Base-by-base conservation (phyloP, 2,329 filamentous ascomycete genomes). In the Helicocarpus griseus region DNA sequence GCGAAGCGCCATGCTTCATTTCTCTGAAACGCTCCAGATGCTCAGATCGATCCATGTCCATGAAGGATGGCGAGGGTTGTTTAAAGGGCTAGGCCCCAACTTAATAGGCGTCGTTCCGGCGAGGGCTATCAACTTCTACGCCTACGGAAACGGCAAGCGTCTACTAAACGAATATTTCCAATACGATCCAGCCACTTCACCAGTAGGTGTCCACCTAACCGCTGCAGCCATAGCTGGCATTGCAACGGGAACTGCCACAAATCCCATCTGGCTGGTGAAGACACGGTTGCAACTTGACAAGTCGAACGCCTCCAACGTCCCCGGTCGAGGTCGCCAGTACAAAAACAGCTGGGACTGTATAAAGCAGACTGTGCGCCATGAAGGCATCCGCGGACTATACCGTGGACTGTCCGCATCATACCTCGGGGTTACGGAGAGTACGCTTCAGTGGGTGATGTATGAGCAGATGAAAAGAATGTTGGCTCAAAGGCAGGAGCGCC, bases 201-300 rank as follows among this genome's bases (percentile, higher is more conserved):
- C 59, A 81, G 85, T 46, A 65, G 82, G 60, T 80, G 89, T 95
- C 9, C 89, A 95, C 66, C 76, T 95, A 7, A 73, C 80, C 44
- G 84, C 89, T 1, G 90, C 87, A 4, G 81, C 86, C 1, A 76
- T 79, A 14, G 89, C 90, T 1, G 90, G 90, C 2, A 80, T 96
- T 40, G 83, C 85, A 5, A 96, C 91, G 0, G 87, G 87, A 44
- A 96, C 91, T 1, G 87, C 86, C 21, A 97, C 90, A 35, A 96
- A 96, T 69, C 90, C 90, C 1, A 95, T 97, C 63, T 97, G 90
- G 90, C 79, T 97, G 56, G 82, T 97, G 64, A 97, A 97, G 77
- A 97, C 90, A 38, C 78, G 90, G 29, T 68, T 97, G 60, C 90
- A 97, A 71, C 79, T 97, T 31, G 90, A 97, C 73, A 94, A 90